A percentile compares a stretch with the other conserved stretches of the same genome.
These are phyloP conservation scores for Eimeria acervulina DNA, from an alignment of 169 alveolate species.

Conservation along the genomic window DNA sequence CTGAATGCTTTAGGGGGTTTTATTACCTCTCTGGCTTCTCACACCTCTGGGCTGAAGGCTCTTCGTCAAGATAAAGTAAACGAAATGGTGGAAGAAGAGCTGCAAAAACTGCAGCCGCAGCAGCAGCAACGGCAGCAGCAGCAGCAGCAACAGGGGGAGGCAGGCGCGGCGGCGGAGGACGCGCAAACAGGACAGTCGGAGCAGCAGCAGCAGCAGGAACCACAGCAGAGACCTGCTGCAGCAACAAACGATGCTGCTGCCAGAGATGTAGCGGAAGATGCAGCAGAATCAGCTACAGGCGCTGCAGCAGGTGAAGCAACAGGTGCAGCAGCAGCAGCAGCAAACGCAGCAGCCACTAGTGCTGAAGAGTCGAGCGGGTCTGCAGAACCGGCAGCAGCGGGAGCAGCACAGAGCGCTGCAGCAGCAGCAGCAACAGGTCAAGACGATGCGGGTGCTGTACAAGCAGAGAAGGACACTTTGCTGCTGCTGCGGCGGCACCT, in stretches of 20 bases:
- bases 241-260: conserved; percentile 35
- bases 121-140: not conserved
- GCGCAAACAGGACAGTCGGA: not conserved
- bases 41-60: conserved; percentile 51
- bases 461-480: conserved; percentile 27
- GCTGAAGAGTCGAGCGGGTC: not conserved
- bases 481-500: conserved; percentile 65
- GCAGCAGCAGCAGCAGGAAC: conserved; percentile 37
- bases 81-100: not conserved
- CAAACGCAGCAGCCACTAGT: not conserved
- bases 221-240: conserved; percentile 33
- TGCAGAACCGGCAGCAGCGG: conserved; percentile 20
- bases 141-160: conserved; percentile 4
- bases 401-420: not conserved
- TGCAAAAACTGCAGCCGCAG: not conserved
- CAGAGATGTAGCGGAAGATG: not conserved
- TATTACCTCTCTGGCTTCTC: conserved; percentile 72
- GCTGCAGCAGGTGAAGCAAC: not conserved
- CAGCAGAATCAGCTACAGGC: conserved; percentile 11
- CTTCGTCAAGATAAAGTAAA: conserved; percentile 10
- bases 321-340: no score
- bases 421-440: conserved; percentile 22
- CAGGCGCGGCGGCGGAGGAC: not conserved
- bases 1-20: conserved; percentile 74
- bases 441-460: conserved; percentile 32